Percentiles rank a stretch among this genome's conserved stretches.
phyloP scores from a whole-genome alignment of 352 stramenopile species.

The Pythium phragmitis region DNA sequence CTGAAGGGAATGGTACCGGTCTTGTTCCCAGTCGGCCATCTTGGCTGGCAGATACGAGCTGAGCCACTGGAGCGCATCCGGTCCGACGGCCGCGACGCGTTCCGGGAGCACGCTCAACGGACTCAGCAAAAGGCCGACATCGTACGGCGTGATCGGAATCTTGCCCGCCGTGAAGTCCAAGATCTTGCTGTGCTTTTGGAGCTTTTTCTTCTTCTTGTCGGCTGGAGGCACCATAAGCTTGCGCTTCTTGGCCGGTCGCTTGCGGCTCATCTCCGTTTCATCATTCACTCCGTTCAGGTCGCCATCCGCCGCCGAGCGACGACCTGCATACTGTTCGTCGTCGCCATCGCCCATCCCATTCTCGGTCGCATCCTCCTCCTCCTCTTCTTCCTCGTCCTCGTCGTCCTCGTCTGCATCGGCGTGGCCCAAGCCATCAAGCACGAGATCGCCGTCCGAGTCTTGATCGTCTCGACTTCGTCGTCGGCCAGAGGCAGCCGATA shows the following conservation, averaged over 20 bases:
- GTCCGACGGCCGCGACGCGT: constrained; percentile 60
- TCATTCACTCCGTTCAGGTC: constrained; percentile 10
- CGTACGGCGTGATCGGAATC: constrained; percentile 63
- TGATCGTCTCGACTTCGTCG: constrained; percentile 25
- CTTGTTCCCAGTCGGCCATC: constrained; percentile 77
- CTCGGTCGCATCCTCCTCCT: constrained; percentile 34
- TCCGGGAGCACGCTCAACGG: constrained; percentile 69
- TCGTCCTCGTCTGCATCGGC: constrained; percentile 32
- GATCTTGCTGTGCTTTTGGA: constrained; percentile 39
- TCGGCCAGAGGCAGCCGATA: constrained; percentile 19
- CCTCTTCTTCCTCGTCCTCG: constrained; percentile 25
- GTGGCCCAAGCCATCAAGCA: constrained; percentile 26
- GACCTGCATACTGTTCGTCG: constrained; percentile 16
- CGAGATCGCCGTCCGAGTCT: constrained; percentile 27
- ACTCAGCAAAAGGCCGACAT: constrained; percentile 64
- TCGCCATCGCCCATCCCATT: constrained; percentile 32
- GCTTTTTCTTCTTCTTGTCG: constrained; percentile 40
- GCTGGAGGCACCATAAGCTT: constrained; percentile 42
- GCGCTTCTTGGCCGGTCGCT: constrained; percentile 45
- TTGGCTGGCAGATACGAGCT: constrained; percentile 63
- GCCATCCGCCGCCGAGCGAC: constrained; percentile 7
- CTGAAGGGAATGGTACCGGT: constrained; percentile 67
- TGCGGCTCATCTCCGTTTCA: constrained; percentile 14
- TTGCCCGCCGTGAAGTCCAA: constrained; percentile 72
- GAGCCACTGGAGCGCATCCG: constrained; percentile 71